Base-by-base conservation (phyloP, 2,329 filamentous ascomycete genomes). In the Tolypocladium tundrense region DNA sequence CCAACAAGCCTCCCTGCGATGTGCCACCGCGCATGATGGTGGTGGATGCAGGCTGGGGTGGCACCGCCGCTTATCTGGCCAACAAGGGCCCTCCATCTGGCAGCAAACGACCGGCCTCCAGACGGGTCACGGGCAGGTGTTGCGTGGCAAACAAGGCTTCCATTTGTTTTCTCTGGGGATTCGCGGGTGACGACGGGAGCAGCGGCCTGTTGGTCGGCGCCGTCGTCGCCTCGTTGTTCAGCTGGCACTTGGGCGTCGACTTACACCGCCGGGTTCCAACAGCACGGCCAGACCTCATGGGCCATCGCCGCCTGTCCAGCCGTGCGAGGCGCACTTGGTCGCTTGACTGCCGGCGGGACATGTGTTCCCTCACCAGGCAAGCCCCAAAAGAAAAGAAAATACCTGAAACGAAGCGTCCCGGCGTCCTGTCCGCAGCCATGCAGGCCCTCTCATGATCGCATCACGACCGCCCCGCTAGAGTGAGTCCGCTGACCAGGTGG, bases 331-430 rank as follows among this genome's bases (percentile, higher is more conserved):
- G 27, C 27, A 9, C 31, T 2, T 2, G 14, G 7, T 50, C 14
- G 45, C 45, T 33, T 52, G 19, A 13, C 10, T 2, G 24, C 16
- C 48, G 31, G 9, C 31, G 48, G 7, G 21, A 21, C 7, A 33
- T 7, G 5, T n/a, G 5, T 35, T 9, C 31, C 10, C 31, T 21
- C 31, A 5, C 19, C 6, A 21, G 0, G 24, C 2, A 5, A 1
- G 3, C 6, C 16, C 19, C 3, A 13, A 3, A 10, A 11, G 9
- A 4, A 13, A 11, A 2, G 0, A 3, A 3, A 35, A 33, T n/a
- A 14, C 16, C 48, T 37, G 31, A 1, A 21, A 37, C 19, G 5
- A 8, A 7, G 14, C 5, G 14, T 16, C 2, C 31, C 19, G 4
- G 31, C 16, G 3, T 33, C 27, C 3, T 1, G 31, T 13, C 48